Conservation (phyloP, 2,329 filamentous ascomycete genomes). For the Sporothrix globosa region DNA sequence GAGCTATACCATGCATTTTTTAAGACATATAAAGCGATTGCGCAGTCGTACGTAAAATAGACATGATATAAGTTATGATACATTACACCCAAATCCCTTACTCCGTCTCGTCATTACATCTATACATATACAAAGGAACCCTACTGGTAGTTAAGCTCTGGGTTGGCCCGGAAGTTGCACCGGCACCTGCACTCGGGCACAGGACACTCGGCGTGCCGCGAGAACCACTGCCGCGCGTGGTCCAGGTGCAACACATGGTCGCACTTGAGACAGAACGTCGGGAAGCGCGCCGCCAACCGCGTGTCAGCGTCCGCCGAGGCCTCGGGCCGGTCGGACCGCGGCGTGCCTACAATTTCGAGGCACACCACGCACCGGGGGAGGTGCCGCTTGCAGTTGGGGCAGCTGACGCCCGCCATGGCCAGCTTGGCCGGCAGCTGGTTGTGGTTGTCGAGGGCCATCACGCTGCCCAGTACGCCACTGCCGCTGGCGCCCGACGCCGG, state of each 20-base stretch:
- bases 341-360: constrained; percentile 66
- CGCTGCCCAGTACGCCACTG: background rate
- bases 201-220: constrained; percentile 66
- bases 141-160: constrained; percentile 60
- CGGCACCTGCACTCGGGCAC: constrained; percentile 69
- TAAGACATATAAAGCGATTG: background rate
- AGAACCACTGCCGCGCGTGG: constrained; percentile 69
- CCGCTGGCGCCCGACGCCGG: background rate
- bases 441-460: constrained; percentile 36
- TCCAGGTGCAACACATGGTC: constrained; percentile 70
- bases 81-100: background rate
- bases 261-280: constrained; percentile 70
- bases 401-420: constrained; percentile 62
- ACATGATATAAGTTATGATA: constrained; percentile 15
- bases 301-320: constrained; percentile 52
- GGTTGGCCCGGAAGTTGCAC: constrained; percentile 64
- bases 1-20: background rate
- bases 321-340: constrained; percentile 62
- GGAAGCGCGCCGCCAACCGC: constrained; percentile 60
- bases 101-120: background rate
- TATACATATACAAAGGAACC: background rate
- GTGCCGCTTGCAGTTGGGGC: constrained; percentile 67
- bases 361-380: constrained; percentile 70
- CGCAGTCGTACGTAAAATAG: background rate
- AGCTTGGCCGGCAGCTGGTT: constrained; percentile 64